Conservation (phyloP, 176 grass and related monocot genomes). For the Oryza glaberrima region DNA sequence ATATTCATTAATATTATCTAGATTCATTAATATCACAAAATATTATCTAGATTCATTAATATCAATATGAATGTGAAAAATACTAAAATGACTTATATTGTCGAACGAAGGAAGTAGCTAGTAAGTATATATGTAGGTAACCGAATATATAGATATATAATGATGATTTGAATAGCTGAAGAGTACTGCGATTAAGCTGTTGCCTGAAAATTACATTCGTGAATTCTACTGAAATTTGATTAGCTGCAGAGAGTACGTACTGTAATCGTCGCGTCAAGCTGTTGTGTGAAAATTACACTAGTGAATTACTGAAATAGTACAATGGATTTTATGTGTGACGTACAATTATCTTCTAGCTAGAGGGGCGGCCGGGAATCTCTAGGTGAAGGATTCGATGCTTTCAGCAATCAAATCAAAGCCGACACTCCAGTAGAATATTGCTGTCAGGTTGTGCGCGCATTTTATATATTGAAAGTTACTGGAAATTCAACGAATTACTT, state of each 20-base stretch:
- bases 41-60: no score
- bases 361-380: not conserved
- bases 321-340: not conserved
- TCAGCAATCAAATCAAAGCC: not conserved
- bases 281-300: not conserved
- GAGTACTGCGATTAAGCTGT: no score
- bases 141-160: no score
- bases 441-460: not conserved
- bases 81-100: no score
- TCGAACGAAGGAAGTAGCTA: no score
- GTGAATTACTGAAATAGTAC: not conserved
- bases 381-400: not conserved
- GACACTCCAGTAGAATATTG: constrained; percentile 15
- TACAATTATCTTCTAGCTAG: not conserved
- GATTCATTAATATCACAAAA: no score
- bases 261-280: not conserved
- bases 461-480: not conserved
- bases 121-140: no score
- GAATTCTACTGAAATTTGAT: not conserved
- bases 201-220: no score
- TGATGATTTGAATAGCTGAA: no score
- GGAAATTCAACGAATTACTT: not conserved
- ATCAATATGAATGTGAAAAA: no score
- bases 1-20: no score
- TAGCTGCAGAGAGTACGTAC: not conserved